Evolutionary conservation across 2,329 filamentous ascomycete genomes (phyloP).

Genomic region (Paraphoma sp.): DNA sequence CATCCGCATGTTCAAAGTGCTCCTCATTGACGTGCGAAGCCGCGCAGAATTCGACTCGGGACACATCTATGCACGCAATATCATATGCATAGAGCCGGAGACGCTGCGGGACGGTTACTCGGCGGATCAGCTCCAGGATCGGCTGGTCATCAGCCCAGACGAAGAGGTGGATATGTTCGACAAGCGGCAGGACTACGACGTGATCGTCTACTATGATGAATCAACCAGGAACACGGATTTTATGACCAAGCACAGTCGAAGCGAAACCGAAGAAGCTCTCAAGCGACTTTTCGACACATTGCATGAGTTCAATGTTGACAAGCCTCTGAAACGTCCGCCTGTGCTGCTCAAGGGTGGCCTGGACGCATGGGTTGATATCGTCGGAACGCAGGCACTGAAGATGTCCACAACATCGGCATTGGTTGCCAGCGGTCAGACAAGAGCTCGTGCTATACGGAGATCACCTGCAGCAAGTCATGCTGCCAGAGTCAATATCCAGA

Average conservation of each 20-base stretch:
- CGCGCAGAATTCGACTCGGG: conserved; percentile 85
- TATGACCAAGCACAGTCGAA: conserved; percentile 55
- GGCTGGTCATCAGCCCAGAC: conserved; percentile 73
- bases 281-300: conserved; percentile 79
- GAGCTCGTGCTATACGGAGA: conserved; percentile 58
- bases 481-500: conserved; percentile 62
- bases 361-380: conserved; percentile 83
- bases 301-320: conserved; percentile 81
- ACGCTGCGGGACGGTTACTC: conserved; percentile 72
- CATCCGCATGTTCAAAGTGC: conserved; percentile 69
- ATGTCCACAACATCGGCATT: conserved; percentile 62
- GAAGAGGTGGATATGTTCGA: conserved; percentile 78
- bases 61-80: conserved; percentile 82
- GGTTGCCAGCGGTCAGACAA: conserved; percentile 54
- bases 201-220: conserved; percentile 92
- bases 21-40: conserved; percentile 85
- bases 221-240: conserved; percentile 65
- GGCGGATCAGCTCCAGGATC: conserved; percentile 69
- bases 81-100: conserved; percentile 90
- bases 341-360: conserved; percentile 83
- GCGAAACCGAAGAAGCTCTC: conserved; percentile 59
- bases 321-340: conserved; percentile 74
- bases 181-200: conserved; percentile 75
- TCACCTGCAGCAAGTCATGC: conserved; percentile 60
- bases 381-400: conserved; percentile 72